Evolutionary conservation across 148 eudicot species (phyloP).

Genomic region (Rhododendron mucronatum): DNA sequence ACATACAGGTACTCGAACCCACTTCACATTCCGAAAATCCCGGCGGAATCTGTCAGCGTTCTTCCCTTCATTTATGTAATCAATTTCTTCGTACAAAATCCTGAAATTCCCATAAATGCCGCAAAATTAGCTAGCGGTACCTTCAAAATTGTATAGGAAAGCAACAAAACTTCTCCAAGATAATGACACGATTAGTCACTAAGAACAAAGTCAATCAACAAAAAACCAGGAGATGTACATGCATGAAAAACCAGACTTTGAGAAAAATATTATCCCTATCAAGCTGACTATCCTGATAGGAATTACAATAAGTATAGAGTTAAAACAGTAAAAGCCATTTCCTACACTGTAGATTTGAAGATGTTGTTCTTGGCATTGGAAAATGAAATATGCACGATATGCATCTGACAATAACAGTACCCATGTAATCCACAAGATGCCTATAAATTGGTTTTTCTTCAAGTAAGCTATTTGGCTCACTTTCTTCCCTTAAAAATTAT

Average conservation of each 20-base stretch:
- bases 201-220: background rate
- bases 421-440: background rate
- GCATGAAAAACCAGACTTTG: background rate
- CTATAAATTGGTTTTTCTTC: background rate
- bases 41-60: conserved; percentile 96
- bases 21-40: conserved; percentile 90
- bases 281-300: background rate
- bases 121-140: background rate
- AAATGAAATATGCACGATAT: background rate
- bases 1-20: conserved; percentile 99
- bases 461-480: background rate
- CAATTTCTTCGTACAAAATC: conserved; percentile 92
- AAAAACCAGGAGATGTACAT: background rate
- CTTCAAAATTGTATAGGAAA: background rate
- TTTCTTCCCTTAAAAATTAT: background rate
- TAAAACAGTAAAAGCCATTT: background rate
- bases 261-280: background rate
- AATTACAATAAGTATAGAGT: background rate
- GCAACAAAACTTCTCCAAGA: background rate
- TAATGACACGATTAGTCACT: background rate
- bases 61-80: conserved; percentile 94
- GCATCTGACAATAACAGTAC: background rate
- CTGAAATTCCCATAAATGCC: conserved; percentile 39
- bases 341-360: background rate
- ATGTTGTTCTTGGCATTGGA: background rate